Conservation (phyloP, 495 filamentous ascomycete genomes). For the Penicillium salamii region DNA sequence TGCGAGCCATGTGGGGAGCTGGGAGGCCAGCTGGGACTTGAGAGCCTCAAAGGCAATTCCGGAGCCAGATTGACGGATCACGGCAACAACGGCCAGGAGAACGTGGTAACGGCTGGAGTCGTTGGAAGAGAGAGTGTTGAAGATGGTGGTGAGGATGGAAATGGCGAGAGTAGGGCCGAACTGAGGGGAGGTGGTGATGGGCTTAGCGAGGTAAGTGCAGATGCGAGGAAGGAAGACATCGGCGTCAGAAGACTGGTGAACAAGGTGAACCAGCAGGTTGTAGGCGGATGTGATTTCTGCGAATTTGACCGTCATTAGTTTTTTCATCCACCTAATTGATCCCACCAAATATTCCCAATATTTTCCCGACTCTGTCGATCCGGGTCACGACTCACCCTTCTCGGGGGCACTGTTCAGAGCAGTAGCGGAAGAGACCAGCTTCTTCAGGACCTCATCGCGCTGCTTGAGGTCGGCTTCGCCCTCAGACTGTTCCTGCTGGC, state of each 20-base stretch:
- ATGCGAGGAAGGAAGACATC: slow-evolving; percentile 82
- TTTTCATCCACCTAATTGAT: slow-evolving; percentile 1
- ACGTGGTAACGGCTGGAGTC: slow-evolving; percentile 85
- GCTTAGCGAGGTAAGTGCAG: slow-evolving; percentile 82
- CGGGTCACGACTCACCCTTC: slow-evolving; percentile 60
- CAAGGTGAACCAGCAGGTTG: slow-evolving; percentile 91
- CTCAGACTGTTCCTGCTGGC: slow-evolving; percentile 47
- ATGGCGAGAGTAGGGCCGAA: slow-evolving; percentile 83
- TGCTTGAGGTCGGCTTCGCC: slow-evolving; percentile 52
- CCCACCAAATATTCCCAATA: slow-evolving; percentile 11
- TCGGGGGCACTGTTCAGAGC: slow-evolving; percentile 80
- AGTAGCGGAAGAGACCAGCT: slow-evolving; percentile 71
- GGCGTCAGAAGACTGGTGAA: slow-evolving; percentile 76
- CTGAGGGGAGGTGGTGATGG: slow-evolving; percentile 77
- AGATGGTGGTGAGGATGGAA: slow-evolving; percentile 86
- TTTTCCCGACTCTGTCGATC: slow-evolving; percentile 17
- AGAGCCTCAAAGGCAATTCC: slow-evolving; percentile 74
- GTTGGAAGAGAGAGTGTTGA: slow-evolving; percentile 80
- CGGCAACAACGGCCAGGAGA: slow-evolving; percentile 75
- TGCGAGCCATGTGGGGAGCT: slow-evolving; percentile 74
- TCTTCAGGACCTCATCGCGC: slow-evolving; percentile 84
- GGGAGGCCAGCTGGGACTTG: slow-evolving; percentile 69
- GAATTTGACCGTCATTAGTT: slow-evolving; percentile 13
- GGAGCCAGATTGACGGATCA: slow-evolving; percentile 68
- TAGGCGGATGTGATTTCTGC: slow-evolving; percentile 88